Conservation (phyloP, 495 filamentous ascomycete species). For the Cercophora scortea region DNA sequence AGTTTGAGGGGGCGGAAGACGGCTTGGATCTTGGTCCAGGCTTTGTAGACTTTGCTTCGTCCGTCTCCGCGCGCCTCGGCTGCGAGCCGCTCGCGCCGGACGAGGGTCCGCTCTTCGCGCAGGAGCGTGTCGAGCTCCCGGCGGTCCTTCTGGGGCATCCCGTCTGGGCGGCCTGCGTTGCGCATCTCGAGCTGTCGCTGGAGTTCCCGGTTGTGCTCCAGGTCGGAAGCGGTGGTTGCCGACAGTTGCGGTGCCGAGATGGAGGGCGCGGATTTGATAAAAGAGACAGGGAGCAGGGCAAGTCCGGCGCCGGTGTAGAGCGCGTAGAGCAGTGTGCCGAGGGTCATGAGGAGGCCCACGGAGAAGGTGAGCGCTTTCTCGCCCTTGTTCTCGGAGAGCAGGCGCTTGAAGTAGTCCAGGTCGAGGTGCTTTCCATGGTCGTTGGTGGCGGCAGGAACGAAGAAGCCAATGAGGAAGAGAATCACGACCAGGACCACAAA, state of each 20-base stretch:
- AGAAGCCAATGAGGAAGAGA: conserved; percentile 87
- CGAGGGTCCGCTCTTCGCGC: conserved; percentile 85
- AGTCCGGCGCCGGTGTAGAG: conserved; percentile 85
- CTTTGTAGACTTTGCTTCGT: conserved; percentile 56
- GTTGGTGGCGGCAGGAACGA: conserved; percentile 67
- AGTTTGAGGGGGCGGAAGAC: conserved; percentile 78
- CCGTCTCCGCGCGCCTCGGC: conserved; percentile 71
- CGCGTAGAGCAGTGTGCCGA: conserved; percentile 78
- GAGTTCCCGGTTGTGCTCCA: conserved; percentile 81
- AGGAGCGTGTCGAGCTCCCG: conserved; percentile 80
- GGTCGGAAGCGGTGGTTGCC: conserved; percentile 65
- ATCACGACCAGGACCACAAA: conserved; percentile 75
- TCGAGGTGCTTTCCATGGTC: conserved; percentile 57
- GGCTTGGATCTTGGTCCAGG: conserved; percentile 71
- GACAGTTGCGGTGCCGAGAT: conserved; percentile 68
- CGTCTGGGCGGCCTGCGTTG: conserved; percentile 65
- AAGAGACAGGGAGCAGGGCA: conserved; percentile 76
- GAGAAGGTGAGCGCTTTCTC: conserved; percentile 88
- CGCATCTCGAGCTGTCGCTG: conserved; percentile 86
- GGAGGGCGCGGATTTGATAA: conserved; percentile 84
- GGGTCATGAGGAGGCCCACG: conserved; percentile 72
- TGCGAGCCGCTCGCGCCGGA: conserved; percentile 79
- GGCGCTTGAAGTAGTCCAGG: conserved; percentile 82
- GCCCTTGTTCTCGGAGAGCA: conserved; percentile 79
- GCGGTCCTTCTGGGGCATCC: conserved; percentile 74